A percentile compares a stretch with the other conserved stretches of the same genome.
These are phyloP conservation scores for Waltiozyma sp. DNA, from an alignment of 1,139 yeast genomes.

Conservation along the genomic window DNA sequence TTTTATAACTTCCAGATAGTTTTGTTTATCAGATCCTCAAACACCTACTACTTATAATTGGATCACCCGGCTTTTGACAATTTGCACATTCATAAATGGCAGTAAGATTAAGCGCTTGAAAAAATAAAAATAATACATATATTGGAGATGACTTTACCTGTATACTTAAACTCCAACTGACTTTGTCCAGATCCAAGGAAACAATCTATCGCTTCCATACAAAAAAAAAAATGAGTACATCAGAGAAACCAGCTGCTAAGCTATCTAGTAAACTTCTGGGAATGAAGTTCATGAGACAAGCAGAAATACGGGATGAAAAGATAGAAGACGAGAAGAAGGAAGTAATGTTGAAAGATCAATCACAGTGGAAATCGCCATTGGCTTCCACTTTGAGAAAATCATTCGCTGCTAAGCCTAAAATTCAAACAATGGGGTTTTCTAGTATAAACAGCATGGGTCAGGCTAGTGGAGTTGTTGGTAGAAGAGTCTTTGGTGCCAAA, in stretches of 20 bases:
- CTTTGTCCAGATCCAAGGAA: neutral
- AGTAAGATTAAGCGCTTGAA: too few species aligned
- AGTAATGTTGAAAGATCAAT: conserved; percentile 37
- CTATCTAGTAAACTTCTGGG: conserved; percentile 58
- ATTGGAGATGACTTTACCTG: too few species aligned
- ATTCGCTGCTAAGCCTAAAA: conserved; percentile 19
- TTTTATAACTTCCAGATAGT: too few species aligned
- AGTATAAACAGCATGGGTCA: conserved; percentile 21
- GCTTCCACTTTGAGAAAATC: conserved; percentile 20
- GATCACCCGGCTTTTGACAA: too few species aligned
- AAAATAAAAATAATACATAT: too few species aligned
- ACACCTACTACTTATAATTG: too few species aligned
- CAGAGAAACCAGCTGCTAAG: conserved; percentile 5
- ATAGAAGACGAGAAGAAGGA: conserved; percentile 26
- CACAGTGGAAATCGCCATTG: conserved; percentile 47
- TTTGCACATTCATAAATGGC: too few species aligned
- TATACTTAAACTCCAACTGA: neutral
- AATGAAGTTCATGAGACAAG: conserved; percentile 58
- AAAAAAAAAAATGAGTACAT: neutral
- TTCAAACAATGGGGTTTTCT: conserved; percentile 39
- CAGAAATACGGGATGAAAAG: conserved; percentile 26
- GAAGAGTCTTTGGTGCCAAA: conserved; percentile 20
- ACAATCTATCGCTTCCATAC: neutral
- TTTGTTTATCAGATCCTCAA: too few species aligned
- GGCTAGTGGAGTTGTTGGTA: conserved; percentile 16